phyloP scores from a whole-genome alignment of 2,329 filamentous ascomycete genomes.

The Phoma sp. region DNA sequence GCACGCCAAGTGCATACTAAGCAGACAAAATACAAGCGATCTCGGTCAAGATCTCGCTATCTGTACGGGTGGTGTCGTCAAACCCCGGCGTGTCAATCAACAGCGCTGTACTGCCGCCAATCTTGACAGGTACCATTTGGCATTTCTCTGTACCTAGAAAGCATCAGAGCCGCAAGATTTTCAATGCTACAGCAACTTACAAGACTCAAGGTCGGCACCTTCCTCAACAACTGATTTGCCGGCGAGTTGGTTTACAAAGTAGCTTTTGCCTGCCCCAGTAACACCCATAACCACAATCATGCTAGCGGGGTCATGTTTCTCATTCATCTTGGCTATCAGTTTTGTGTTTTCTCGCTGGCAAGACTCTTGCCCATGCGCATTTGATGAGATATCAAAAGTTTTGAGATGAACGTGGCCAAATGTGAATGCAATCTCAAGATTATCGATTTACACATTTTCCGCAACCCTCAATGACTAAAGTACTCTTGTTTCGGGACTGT shows the following conservation, averaged over 20 bases:
- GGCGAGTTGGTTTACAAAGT: conserved; percentile 38
- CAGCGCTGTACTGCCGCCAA: conserved; percentile 20
- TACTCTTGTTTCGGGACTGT: neutral
- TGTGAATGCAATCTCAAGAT: too few species aligned
- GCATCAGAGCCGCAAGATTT: neutral
- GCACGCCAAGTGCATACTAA: conserved; percentile 42
- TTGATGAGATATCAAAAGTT: too few species aligned
- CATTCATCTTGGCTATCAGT: neutral
- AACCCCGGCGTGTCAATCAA: conserved; percentile 59
- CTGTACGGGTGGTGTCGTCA: conserved; percentile 54
- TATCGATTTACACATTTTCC: too few species aligned
- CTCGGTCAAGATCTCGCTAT: conserved; percentile 53
- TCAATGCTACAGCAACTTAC: neutral
- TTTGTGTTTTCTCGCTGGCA: neutral
- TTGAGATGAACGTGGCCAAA: too few species aligned
- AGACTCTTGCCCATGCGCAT: too few species aligned
- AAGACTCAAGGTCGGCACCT: neutral
- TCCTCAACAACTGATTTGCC: conserved; percentile 12
- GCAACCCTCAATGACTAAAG: too few species aligned
- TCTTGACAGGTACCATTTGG: conserved; percentile 17
- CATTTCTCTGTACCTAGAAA: conserved; percentile 1
- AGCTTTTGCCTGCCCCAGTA: conserved; percentile 42
- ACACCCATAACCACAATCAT: conserved; percentile 43
- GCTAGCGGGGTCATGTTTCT: neutral
- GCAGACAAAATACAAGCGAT: conserved; percentile 46